Evolutionary conservation across 2,329 filamentous ascomycete species (phyloP), one percentile per base, ranked within the genome.

Genomic region (Akanthomyces muscarius): DNA sequence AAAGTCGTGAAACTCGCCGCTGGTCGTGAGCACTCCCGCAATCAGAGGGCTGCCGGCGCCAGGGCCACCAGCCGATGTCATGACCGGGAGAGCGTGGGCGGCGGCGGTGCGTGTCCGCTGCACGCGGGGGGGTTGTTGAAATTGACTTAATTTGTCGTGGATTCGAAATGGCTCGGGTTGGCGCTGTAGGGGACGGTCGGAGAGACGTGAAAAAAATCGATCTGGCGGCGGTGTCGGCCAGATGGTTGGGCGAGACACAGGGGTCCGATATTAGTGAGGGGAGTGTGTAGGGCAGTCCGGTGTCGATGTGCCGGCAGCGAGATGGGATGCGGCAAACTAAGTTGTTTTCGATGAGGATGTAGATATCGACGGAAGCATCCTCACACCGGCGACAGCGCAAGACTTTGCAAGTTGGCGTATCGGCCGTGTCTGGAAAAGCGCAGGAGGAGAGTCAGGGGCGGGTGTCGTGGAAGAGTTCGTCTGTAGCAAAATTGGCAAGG

Each of bases 21-120:
- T 72, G 66, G 74, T 69, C 70, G 76, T 73, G 68, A 70, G 73
- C 70, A 70, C 69, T 68, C 73, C 74, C 69, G 72, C 71, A 65
- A 77, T 77, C 61, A 78, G 69, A 72, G 75, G 75, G 71, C 75
- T 75, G 70, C 73, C 69, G 68, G 65, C 67, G 69, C 70, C 70
- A 64, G 69, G 70, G 60, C 65, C 68, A 67, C 68, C 66, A 68
- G 69, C 71, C 64, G 72, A 69, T 72, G 73, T 72, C 74, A 76
- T 76, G 71, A 70, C 73, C 70, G 73, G 72, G 68, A 63, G 66
- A 65, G 59, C 53, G 52, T 18, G 44, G n/a, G 53, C 45, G 48
- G 61, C 53, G 58, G 62, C 44, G 50, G 64, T 63, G 65, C 59
- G 65, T 65, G 65, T 69, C 63, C 62, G 66, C 65, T 63, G 63